A percentile compares a stretch with the other conserved stretches of the same genome.
phyloP scores from a whole-genome alignment of 2,329 filamentous ascomycete species.

The Westerdykella aurantiaca region DNA sequence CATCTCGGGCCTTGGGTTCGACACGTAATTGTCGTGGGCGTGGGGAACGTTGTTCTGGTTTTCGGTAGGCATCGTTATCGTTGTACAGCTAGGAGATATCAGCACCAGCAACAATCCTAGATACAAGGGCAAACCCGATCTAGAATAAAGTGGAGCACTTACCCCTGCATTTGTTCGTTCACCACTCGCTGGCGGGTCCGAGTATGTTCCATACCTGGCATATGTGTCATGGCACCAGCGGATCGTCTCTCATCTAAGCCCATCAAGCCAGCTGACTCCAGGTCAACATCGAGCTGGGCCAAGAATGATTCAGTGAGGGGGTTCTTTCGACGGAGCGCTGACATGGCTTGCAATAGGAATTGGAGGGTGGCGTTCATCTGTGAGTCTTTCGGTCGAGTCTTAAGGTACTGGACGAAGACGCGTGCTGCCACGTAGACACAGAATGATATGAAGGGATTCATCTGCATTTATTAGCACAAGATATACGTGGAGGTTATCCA shows the following conservation, averaged over 20 bases:
- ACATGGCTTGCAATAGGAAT: constrained; percentile 86
- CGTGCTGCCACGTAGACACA: constrained; percentile 93
- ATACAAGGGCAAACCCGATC: neutral
- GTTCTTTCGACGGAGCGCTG: constrained; percentile 79
- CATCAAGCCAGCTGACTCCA: constrained; percentile 62
- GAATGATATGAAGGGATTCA: constrained; percentile 94
- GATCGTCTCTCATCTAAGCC: constrained; percentile 28
- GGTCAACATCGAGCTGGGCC: constrained; percentile 85
- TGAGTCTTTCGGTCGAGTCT: constrained; percentile 79
- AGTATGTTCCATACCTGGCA: too few species aligned
- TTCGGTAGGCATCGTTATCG: neutral
- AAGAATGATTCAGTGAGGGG: constrained; percentile 92
- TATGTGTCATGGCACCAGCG: too few species aligned
- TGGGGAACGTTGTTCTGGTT: too few species aligned
- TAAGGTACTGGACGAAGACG: constrained; percentile 95
- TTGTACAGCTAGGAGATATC: neutral
- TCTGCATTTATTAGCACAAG: constrained; percentile 48
- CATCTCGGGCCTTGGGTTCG: constrained; percentile 24
- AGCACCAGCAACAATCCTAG: neutral
- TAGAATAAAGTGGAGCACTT: too few species aligned
- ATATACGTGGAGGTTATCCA: neutral
- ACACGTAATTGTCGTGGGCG: constrained; percentile 3
- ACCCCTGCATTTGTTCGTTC: too few species aligned
- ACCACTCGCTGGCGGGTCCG: too few species aligned
- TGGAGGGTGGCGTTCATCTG: constrained; percentile 75